phyloP scores from a whole-genome alignment of 2,329 filamentous ascomycete genomes.

The Verticillium klebahnii region DNA sequence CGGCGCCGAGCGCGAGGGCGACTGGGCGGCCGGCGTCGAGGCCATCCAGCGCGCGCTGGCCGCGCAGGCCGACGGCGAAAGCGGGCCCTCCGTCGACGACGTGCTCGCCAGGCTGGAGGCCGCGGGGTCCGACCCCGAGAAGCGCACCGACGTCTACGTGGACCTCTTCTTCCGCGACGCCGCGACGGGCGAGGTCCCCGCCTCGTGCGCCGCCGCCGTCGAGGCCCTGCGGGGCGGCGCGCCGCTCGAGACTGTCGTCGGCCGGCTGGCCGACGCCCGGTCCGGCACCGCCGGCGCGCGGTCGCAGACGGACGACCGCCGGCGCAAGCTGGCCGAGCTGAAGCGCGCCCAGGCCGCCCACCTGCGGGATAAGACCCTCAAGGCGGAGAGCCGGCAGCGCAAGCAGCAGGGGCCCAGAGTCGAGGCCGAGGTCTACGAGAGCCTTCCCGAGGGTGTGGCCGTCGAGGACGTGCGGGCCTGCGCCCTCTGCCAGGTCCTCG shows the following conservation, averaged over 20 bases:
- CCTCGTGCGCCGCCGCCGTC: constrained; percentile 31
- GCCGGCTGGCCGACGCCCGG: constrained; percentile 20
- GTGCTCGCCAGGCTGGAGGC: constrained; percentile 4
- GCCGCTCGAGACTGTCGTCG: constrained; percentile 22
- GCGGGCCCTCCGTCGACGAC: constrained; percentile 4
- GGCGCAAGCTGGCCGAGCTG: constrained; percentile 38
- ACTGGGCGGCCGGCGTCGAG: not conserved
- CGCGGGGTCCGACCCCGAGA: not conserved
- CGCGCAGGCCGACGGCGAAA: not conserved
- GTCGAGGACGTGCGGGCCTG: constrained; percentile 35
- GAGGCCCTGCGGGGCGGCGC: constrained; percentile 27
- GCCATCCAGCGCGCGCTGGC: constrained; percentile 6
- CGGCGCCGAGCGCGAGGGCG: not conserved
- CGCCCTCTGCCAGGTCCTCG: constrained; percentile 38
- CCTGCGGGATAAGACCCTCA: constrained; percentile 37
- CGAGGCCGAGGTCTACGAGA: constrained; percentile 27
- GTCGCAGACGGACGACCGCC: constrained; percentile 32
- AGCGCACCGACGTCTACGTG: constrained; percentile 5
- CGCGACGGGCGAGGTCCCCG: constrained; percentile 22
- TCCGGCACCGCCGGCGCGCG: constrained; percentile 18
- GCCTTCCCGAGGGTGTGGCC: constrained; percentile 27
- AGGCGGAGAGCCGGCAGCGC: constrained; percentile 25
- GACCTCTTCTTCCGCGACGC: constrained; percentile 29
- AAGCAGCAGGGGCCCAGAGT: constrained; percentile 19
- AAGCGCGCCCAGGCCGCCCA: constrained; percentile 41